Percentiles rank a stretch among this genome's conserved stretches.
Evolutionary conservation across 495 filamentous ascomycete genomes (phyloP).

Genomic region (Oidiodendron maius): DNA sequence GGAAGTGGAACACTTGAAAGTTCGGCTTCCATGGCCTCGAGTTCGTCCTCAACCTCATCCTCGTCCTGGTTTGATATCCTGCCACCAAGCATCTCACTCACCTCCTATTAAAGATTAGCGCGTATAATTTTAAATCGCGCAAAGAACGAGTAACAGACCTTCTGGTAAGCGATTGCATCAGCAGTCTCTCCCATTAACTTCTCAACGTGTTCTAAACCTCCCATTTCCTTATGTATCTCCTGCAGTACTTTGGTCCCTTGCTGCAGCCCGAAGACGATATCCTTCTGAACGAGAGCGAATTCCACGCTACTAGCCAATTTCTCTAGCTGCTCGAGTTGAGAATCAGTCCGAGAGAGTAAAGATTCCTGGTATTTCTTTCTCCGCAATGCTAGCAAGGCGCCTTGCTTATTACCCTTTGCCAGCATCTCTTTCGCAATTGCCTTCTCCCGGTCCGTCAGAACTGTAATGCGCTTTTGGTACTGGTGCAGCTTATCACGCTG

Average conservation of each 20-base stretch:
- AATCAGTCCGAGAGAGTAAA: slow-evolving; percentile 82
- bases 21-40: slow-evolving; percentile 73
- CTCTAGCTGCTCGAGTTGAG: slow-evolving; percentile 83
- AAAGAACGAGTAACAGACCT: slow-evolving; percentile 43
- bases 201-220: slow-evolving; percentile 86
- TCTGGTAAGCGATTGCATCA: slow-evolving; percentile 83
- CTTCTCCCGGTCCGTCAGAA: slow-evolving; percentile 78
- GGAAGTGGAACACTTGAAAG: slow-evolving; percentile 34
- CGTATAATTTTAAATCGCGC: slow-evolving; percentile 7
- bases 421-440: slow-evolving; percentile 79
- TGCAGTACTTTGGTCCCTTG: slow-evolving; percentile 85
- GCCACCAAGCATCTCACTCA: slow-evolving; percentile 84
- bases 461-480: slow-evolving; percentile 82
- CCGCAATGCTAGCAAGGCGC: slow-evolving; percentile 82
- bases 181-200: slow-evolving; percentile 87
- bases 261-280: slow-evolving; percentile 85
- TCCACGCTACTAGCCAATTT: slow-evolving; percentile 78
- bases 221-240: slow-evolving; percentile 94
- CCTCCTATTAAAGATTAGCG: slow-evolving; percentile 49
- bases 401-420: slow-evolving; percentile 61
- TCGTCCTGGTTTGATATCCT: slow-evolving; percentile 88
- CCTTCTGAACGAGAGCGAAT: slow-evolving; percentile 92
- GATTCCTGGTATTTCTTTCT: slow-evolving; percentile 96
- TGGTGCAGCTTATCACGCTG: slow-evolving; percentile 95
- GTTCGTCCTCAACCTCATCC: slow-evolving; percentile 94